A percentile compares a stretch with the other conserved stretches of the same genome.
Conservation (phyloP, 306 rosid genomes). For the Lathyrus oleraceus region DNA sequence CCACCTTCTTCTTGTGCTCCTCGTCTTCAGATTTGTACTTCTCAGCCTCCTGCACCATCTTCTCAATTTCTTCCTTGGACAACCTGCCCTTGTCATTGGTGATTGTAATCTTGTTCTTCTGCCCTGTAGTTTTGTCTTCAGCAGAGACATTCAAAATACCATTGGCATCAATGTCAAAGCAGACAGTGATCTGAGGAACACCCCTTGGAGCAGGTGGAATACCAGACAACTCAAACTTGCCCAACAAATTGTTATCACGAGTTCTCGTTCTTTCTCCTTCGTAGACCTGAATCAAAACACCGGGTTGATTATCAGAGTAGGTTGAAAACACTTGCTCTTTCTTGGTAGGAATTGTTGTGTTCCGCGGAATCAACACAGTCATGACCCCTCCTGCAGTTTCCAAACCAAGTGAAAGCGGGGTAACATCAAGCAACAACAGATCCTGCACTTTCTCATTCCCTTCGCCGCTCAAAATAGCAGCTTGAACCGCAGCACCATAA, state of each 20-base stretch:
- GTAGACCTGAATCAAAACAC: conserved; percentile 59
- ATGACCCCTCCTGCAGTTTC: conserved; percentile 60
- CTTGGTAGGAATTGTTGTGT: conserved; percentile 60
- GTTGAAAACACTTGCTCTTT: conserved; percentile 63
- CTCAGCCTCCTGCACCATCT: conserved; percentile 63
- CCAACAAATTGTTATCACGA: conserved; percentile 58
- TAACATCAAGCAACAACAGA: conserved; percentile 56
- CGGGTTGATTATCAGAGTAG: conserved; percentile 59
- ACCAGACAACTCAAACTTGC: conserved; percentile 59
- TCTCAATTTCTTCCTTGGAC: conserved; percentile 61
- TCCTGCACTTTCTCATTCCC: conserved; percentile 61
- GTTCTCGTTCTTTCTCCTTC: conserved; percentile 60
- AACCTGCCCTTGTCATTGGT: conserved; percentile 66
- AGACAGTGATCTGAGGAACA: conserved; percentile 54
- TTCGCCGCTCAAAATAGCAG: conserved; percentile 59
- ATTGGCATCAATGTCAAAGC: conserved; percentile 53
- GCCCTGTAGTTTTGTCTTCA: conserved; percentile 62
- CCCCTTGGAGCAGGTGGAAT: conserved; percentile 63
- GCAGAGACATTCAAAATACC: conserved; percentile 62
- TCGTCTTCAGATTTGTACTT: conserved; percentile 54
- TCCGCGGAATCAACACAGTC: conserved; percentile 64
- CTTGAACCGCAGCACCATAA: conserved; percentile 63
- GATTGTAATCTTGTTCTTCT: conserved; percentile 62
- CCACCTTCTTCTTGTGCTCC: conserved; percentile 62
- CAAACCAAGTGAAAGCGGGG: conserved; percentile 55